Evolutionary conservation across 1,284 basidiomycete genomes (phyloP), one percentile per base, ranked within the genome.

Genomic region (Malassezia brasiliensis): DNA sequence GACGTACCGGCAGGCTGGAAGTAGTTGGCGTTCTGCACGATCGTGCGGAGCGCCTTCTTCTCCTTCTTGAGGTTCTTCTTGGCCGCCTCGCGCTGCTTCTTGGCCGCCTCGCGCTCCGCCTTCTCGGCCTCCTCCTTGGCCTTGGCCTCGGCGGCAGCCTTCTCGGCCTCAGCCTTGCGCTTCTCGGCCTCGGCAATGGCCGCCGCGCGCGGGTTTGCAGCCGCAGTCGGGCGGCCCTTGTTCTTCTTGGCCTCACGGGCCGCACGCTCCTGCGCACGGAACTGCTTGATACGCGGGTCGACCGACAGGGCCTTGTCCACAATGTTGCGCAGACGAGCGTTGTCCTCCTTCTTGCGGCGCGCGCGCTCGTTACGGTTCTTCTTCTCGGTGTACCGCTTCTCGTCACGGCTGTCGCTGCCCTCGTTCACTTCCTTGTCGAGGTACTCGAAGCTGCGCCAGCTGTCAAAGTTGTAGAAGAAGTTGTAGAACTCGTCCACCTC

Each of bases 381-480:
- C 82, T 96, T 96, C 79, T 98, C 94, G 7, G 88, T 90, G 79
- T 91, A 96, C 40, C 94, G 87, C 79, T 98, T 96, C 76, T 98
- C 91, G 76, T 96, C 93, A 64, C 94, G 93, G 75, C 82, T 89
- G 76, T 98, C 93, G 62, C 86, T 88, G 28, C 93, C 93, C 78
- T 98, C 93, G 77, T 96, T 96, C 63, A 90, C 85, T 77, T 98
- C 93, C 81, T 98, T 98, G 79, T 98, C 93, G 67, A 88, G 80
- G 81, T 91, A 96, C 78, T 98, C 93, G 75, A 98, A 98, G 76
- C 85, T 88, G 65, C 94, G 81, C 94, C 94, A 98, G 70, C 86
- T 88, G 77, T 96, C 91, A 77, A 98, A 96, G 82, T 94, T 94
- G 81, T 96, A 96, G 88, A 89, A 98, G 77, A 93, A 96, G 78